A percentile compares a stretch with the other conserved stretches of the same genome.
Evolutionary conservation across 2,329 filamentous ascomycete species (phyloP).

Genomic region (Trichoderma harzianum): DNA sequence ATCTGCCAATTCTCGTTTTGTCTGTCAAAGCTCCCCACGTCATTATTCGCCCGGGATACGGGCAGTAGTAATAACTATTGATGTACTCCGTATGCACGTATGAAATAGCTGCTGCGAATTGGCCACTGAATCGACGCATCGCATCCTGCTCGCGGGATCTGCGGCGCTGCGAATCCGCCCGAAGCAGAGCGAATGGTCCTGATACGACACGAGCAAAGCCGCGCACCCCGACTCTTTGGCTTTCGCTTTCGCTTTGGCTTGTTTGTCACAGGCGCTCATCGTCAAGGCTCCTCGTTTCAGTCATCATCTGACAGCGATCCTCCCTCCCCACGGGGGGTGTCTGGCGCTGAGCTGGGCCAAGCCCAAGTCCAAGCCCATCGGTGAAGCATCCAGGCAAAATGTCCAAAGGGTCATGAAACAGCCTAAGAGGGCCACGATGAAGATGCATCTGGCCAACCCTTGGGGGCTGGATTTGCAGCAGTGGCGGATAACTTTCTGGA

Average conservation of each 20-base stretch:
- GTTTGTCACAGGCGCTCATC: neutral
- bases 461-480: slow-evolving; percentile 11
- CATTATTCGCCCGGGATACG: neutral
- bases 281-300: neutral
- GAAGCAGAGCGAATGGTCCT: neutral
- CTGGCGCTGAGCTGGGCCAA: neutral
- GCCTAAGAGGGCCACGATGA: neutral
- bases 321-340: neutral
- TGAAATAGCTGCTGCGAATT: neutral
- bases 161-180: neutral
- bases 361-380: neutral
- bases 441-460: neutral
- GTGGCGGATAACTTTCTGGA: neutral
- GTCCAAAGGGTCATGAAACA: slow-evolving; percentile 10
- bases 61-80: neutral
- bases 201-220: neutral
- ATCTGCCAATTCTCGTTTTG: neutral
- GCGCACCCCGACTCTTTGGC: neutral
- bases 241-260: neutral
- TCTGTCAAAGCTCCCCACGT: neutral
- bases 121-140: neutral
- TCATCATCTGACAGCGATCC: slow-evolving; percentile 14
- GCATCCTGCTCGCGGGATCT: slow-evolving; percentile 9
- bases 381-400: slow-evolving; percentile 3
- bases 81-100: neutral